Evolutionary conservation across 352 stramenopile species (phyloP), one percentile per base, ranked within the genome.

Genomic region (Pythium sukuiense): DNA sequence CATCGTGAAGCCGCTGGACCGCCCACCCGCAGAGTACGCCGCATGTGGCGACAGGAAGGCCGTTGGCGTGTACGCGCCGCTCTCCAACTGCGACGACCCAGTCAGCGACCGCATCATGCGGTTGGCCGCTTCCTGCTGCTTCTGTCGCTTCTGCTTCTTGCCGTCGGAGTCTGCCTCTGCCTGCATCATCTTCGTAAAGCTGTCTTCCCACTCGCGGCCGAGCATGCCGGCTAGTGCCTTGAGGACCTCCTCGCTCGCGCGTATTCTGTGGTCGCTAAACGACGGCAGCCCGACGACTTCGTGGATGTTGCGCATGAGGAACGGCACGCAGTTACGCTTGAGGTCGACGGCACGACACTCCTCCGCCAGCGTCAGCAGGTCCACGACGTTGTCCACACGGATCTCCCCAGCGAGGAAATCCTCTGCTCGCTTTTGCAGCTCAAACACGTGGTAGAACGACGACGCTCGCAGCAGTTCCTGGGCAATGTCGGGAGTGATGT

Each of bases 271-370:
- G 46, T 89, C 79, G 27, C 78, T 73, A 60, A 84, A 96, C 29
- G 84, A 85, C 46, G 83, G 79, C 6, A 96, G 67, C 3, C 85
- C 82, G 39, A 94, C 88, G 3, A 96, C 74, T 30, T 92, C 85
- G 65, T 93, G 87, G 55, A 96, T 95, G 73, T 95, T 86, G 26
- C 80, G 82, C 76, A 96, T 88, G 54, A 96, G 71, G 63, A 92
- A 96, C 41, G 88, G 83, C 56, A 96, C 76, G 49, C 85, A 94
- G 60, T 92, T 93, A 35, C 88, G 88, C 76, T 94, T 93, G 49
- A 96, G 67, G 63, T 96, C 87, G 18, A 80, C 65, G 13, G 88
- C 88, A 24, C 85, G 75, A 71, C 85, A 95, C 63, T 92, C 81
- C 46, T 95, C 84, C 0, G 88, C 85, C 33, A 96, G 62, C 24